Percentiles rank a stretch among this genome's conserved stretches.
These are phyloP conservation scores for Viridothelium virens DNA, from an alignment of 495 filamentous ascomycete species.

Conservation along the genomic window DNA sequence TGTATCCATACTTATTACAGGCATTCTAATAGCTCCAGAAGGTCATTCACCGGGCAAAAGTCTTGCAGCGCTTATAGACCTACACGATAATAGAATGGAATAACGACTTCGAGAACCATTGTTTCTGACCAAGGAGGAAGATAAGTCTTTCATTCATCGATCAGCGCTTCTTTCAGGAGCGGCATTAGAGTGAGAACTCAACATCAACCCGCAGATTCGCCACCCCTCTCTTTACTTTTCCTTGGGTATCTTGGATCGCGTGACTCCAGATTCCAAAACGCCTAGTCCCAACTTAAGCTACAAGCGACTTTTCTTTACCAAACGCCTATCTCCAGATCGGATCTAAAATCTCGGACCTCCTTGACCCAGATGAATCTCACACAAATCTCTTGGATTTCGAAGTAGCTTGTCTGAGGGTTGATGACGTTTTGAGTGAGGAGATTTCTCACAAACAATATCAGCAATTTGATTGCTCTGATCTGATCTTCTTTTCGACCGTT, in stretches of 20 bases:
- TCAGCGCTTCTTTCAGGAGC: too few species aligned
- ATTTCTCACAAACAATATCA: conserved; percentile 38
- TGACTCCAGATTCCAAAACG: background rate
- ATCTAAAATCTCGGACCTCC: conserved; percentile 30
- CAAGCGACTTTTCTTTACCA: background rate
- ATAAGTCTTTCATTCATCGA: too few species aligned
- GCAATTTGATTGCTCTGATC: conserved; percentile 31
- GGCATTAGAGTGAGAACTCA: too few species aligned
- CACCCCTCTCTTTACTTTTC: background rate
- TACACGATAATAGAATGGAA: too few species aligned
- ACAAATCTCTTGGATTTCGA: conserved; percentile 39
- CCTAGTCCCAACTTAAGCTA: background rate
- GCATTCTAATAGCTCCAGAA: too few species aligned
- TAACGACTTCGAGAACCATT: too few species aligned
- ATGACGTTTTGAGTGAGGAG: conserved; percentile 31
- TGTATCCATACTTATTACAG: background rate
- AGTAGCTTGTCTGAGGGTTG: conserved; percentile 32
- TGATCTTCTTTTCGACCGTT: conserved; percentile 26
- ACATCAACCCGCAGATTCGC: too few species aligned
- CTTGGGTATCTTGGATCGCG: background rate
- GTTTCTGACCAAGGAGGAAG: too few species aligned
- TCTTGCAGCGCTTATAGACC: too few species aligned
- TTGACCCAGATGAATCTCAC: conserved; percentile 34
- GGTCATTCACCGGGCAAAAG: too few species aligned
- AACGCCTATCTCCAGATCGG: conserved; percentile 1